Percentiles rank a stretch among this genome's conserved stretches.
Evolutionary conservation across 2,329 filamentous ascomycete genomes (phyloP).

Genomic region (Fusarium sp.): DNA sequence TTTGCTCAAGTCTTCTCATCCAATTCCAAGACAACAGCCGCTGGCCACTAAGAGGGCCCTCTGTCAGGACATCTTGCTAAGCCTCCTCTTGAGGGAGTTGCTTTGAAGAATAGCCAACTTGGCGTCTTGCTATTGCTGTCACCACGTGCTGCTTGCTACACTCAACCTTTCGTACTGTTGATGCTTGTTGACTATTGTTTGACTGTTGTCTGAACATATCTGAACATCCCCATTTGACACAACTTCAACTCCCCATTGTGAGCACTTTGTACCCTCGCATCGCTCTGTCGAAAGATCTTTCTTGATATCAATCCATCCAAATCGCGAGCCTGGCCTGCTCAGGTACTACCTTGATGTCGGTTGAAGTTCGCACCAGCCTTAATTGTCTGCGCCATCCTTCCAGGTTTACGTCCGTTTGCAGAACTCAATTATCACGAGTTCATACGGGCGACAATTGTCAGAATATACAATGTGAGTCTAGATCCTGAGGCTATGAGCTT

Average conservation of each 20-base stretch:
- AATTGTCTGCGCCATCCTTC: slow-evolving; percentile 68
- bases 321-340: slow-evolving; percentile 49
- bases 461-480: slow-evolving; percentile 61
- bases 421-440: slow-evolving; percentile 66
- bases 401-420: slow-evolving; percentile 69
- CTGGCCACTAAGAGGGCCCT: slow-evolving; percentile 41
- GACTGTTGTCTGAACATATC: slow-evolving; percentile 9
- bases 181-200: slow-evolving; percentile 12
- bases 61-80: slow-evolving; percentile 45
- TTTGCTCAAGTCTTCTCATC: slow-evolving; percentile 23
- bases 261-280: slow-evolving; percentile 7
- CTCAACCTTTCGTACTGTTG: slow-evolving; percentile 18
- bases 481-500: slow-evolving; percentile 21
- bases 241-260: slow-evolving; percentile 10
- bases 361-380: slow-evolving; percentile 68
- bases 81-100: slow-evolving; percentile 35
- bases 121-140: slow-evolving; percentile 44
- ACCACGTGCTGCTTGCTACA: slow-evolving; percentile 41
- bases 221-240: slow-evolving; percentile 15
- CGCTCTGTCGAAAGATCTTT: slow-evolving; percentile 23
- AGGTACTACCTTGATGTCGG: slow-evolving; percentile 68
- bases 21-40: slow-evolving; percentile 32
- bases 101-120: slow-evolving; percentile 46
- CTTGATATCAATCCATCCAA: slow-evolving; percentile 16
- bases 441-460: slow-evolving; percentile 70